Percentiles rank a stretch among this genome's conserved stretches.
phyloP scores from a whole-genome alignment of 2,329 filamentous ascomycete genomes.

The Botrytis aclada region DNA sequence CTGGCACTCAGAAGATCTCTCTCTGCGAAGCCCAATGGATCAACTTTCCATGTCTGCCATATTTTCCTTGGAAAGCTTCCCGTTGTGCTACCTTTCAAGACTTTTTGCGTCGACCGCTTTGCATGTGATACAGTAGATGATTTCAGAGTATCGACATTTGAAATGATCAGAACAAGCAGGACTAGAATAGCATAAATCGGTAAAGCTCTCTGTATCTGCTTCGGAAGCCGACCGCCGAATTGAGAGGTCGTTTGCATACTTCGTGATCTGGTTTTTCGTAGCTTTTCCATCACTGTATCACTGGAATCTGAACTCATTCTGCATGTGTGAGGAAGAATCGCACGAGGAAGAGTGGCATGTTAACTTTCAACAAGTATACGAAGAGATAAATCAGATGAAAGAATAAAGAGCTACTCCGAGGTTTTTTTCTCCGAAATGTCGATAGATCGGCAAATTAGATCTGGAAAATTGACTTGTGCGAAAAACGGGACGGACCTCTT shows the following conservation, averaged over 20 bases:
- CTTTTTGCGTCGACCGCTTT: conserved; percentile 9
- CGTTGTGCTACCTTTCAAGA: background rate
- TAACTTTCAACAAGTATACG: background rate
- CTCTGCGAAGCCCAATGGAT: conserved; percentile 63
- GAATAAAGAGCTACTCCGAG: background rate
- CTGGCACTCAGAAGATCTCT: conserved; percentile 58
- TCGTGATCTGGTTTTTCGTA: conserved; percentile 15
- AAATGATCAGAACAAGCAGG: conserved; percentile 30
- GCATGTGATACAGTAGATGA: conserved; percentile 19
- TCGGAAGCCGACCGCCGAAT: conserved; percentile 42
- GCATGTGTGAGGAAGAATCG: background rate
- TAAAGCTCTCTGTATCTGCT: conserved; percentile 31
- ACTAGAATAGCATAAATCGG: conserved; percentile 32
- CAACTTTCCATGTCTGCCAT: conserved; percentile 75
- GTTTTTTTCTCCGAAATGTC: background rate
- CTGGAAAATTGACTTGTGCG: background rate
- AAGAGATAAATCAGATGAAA: background rate
- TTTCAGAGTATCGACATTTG: conserved; percentile 24
- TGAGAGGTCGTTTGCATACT: conserved; percentile 19
- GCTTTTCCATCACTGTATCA: conserved; percentile 14
- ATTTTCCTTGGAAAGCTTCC: conserved; percentile 61
- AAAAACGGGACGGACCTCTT: background rate
- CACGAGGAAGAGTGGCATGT: conserved; percentile 12
- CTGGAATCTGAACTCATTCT: conserved; percentile 8
- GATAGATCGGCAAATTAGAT: background rate